Percentiles rank a stretch among this genome's conserved stretches.
Evolutionary conservation across 768 basidiomycete genomes (phyloP).

Genomic region (Psilocybe azurescens): DNA sequence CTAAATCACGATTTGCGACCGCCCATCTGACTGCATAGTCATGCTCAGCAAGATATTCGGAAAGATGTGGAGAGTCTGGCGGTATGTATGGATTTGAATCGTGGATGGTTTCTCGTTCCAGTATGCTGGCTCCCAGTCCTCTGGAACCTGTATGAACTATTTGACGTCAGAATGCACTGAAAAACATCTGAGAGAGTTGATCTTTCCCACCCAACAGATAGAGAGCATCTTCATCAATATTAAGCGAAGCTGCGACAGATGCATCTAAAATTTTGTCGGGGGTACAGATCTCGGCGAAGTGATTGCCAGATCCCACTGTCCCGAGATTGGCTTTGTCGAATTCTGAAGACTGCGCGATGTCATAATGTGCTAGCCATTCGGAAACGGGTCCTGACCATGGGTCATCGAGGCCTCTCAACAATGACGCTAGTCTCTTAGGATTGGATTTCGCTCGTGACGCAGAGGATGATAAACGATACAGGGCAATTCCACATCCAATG

Average conservation of each 20-base stretch:
- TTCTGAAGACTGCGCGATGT: conserved; percentile 31
- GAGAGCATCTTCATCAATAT: conserved; percentile 29
- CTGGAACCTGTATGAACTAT: conserved; percentile 44
- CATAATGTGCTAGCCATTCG: conserved; percentile 39
- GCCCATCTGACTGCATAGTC: conserved; percentile 45
- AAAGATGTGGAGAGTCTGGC: conserved; percentile 31
- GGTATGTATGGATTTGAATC: conserved; percentile 35
- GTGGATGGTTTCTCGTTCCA: conserved; percentile 30
- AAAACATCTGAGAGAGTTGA: not conserved
- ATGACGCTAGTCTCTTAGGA: conserved; percentile 34
- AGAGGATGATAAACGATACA: conserved; percentile 36
- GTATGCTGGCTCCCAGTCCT: conserved; percentile 39
- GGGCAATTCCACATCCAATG: conserved; percentile 43
- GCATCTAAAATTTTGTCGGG: conserved; percentile 37
- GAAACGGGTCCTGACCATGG: conserved; percentile 39
- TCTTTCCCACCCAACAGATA: conserved; percentile 34
- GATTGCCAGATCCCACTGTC: conserved; percentile 43
- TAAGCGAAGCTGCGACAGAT: conserved; percentile 24
- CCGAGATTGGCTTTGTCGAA: conserved; percentile 37
- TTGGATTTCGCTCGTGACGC: conserved; percentile 26
- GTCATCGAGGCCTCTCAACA: conserved; percentile 38
- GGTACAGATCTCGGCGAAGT: conserved; percentile 43
- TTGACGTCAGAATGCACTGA: not conserved
- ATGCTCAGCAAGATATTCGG: conserved; percentile 36
- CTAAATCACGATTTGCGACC: conserved; percentile 41